These are phyloP conservation scores for Taphrina populina DNA, from an alignment of 1,139 yeast genomes.

Conservation along the genomic window DNA sequence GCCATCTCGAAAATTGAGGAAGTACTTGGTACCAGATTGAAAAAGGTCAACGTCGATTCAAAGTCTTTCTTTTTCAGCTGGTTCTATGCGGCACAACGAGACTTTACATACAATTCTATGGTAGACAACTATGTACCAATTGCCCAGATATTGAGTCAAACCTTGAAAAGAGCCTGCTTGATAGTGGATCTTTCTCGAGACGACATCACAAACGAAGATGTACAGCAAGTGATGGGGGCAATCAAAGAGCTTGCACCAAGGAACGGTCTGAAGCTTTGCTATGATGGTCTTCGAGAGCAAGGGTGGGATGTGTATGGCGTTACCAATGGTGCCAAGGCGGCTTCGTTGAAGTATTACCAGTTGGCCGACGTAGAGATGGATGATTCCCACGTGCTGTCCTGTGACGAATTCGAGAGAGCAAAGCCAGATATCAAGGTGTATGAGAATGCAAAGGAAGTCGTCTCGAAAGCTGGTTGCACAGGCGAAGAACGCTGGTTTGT, in stretches of 20 bases:
- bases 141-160: conserved; percentile 18
- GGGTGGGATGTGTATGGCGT: conserved; percentile 27
- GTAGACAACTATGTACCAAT: conserved; percentile 29
- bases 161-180: conserved; percentile 20
- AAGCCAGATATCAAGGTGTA: conserved; percentile 32
- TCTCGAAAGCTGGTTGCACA: neutral
- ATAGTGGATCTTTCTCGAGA: conserved; percentile 10
- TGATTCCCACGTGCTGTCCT: conserved; percentile 2
- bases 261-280: conserved; percentile 18
- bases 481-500: conserved; percentile 32
- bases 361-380: conserved; percentile 17
- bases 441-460: conserved; percentile 12
- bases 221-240: conserved; percentile 1
- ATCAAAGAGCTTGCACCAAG: conserved; percentile 19
- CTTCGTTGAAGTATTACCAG: conserved; percentile 13
- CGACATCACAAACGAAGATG: conserved; percentile 15
- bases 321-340: conserved; percentile 27
- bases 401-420: conserved; percentile 21
- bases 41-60: conserved; percentile 11
- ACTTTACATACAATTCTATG: conserved; percentile 30
- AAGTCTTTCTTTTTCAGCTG: conserved; percentile 26
- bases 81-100: conserved; percentile 34
- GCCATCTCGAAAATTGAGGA: conserved; percentile 20
- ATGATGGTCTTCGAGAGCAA: conserved; percentile 14
- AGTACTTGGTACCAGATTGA: conserved; percentile 4